phyloP scores from a whole-genome alignment of 495 filamentous ascomycete species.

The Hypoxylon fragiforme region DNA sequence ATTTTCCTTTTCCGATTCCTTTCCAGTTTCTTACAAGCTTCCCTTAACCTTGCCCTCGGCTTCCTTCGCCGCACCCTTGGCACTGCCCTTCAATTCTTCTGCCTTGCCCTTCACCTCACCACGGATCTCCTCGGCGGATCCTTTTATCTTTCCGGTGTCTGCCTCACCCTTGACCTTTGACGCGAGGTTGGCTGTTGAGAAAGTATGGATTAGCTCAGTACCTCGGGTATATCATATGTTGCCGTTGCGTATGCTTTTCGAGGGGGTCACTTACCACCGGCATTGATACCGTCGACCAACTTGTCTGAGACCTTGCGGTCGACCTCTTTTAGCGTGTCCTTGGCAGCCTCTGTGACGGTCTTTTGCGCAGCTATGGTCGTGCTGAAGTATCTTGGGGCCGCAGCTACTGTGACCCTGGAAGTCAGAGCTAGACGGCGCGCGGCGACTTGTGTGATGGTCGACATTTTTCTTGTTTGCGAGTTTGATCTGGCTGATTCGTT shows the following conservation, averaged over 20 bases:
- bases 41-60: slow-evolving; percentile 38
- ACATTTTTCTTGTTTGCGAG: slow-evolving; percentile 44
- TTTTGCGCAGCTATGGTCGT: slow-evolving; percentile 47
- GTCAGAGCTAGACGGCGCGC: slow-evolving; percentile 43
- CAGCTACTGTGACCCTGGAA: slow-evolving; percentile 36
- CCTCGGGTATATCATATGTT: not conserved
- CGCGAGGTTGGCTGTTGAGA: slow-evolving; percentile 45
- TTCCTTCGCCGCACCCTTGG: slow-evolving; percentile 33
- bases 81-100: slow-evolving; percentile 36
- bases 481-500: too few relatives aligned
- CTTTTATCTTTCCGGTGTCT: slow-evolving; percentile 42
- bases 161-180: slow-evolving; percentile 48
- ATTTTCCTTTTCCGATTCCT: not conserved
- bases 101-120: slow-evolving; percentile 46
- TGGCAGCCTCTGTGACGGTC: slow-evolving; percentile 50
- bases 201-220: slow-evolving; percentile 15
- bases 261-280: slow-evolving; percentile 50
- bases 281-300: slow-evolving; percentile 59
- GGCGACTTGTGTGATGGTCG: slow-evolving; percentile 48
- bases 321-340: slow-evolving; percentile 53
- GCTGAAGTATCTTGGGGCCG: slow-evolving; percentile 46
- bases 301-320: slow-evolving; percentile 58
- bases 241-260: not conserved
- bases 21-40: slow-evolving; percentile 13
- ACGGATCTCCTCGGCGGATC: slow-evolving; percentile 40